Evolutionary conservation across 257 asterid genomes (phyloP).

Genomic region (Phtheirospermum japonicum): DNA sequence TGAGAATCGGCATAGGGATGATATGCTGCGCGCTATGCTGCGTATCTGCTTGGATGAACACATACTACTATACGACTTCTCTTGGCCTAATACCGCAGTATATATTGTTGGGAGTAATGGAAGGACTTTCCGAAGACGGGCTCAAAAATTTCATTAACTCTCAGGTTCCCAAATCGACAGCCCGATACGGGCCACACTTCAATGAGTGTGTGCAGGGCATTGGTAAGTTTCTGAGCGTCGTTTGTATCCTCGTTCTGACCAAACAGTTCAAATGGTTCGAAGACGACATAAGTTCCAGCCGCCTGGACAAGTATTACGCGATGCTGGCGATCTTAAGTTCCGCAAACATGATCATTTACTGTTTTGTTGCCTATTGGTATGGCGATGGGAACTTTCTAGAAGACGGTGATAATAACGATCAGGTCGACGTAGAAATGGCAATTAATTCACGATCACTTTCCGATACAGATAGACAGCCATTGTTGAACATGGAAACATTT

Average conservation of each 20-base stretch:
- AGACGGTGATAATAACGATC: background rate
- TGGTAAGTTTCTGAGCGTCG: constrained; percentile 5
- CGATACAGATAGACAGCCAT: background rate
- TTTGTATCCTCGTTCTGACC: background rate
- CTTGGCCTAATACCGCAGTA: constrained; percentile 23
- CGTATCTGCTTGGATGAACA: constrained; percentile 12
- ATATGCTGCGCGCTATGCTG: constrained; percentile 21
- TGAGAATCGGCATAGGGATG: constrained; percentile 25
- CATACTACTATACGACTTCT: background rate
- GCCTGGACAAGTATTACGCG: constrained; percentile 1
- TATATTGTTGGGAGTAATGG: constrained; percentile 22
- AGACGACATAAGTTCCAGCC: background rate
- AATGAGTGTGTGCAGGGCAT: background rate
- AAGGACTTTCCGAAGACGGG: constrained; percentile 16
- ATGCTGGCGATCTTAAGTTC: background rate
- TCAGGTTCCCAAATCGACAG: constrained; percentile 8
- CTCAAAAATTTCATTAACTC: constrained; percentile 14
- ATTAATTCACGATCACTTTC: too few species aligned
- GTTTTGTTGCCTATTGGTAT: constrained; percentile 2
- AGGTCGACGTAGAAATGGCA: too few species aligned
- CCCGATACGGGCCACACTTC: background rate
- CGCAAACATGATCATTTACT: background rate
- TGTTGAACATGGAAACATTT: background rate
- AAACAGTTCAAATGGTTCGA: constrained; percentile 1
- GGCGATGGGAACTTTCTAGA: background rate